Base-by-base conservation (phyloP, 2,329 filamentous ascomycete species). In the Cercospora berteroae region DNA sequence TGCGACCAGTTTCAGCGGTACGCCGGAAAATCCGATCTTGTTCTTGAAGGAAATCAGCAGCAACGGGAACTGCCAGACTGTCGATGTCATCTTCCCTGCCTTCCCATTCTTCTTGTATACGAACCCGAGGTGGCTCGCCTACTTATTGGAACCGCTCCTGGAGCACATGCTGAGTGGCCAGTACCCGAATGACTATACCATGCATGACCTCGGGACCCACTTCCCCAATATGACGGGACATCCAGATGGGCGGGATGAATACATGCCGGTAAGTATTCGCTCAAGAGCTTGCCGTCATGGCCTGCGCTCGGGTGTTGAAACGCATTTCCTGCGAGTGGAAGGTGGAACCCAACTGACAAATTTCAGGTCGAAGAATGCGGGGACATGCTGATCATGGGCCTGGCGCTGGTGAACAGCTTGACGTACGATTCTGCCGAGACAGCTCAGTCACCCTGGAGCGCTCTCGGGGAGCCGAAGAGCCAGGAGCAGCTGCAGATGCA, bases 41-140 rank as follows among this genome's bases (percentile, higher is more conserved):
- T 95, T 95, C 79, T 80, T 94, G 68, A 95, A 95, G 76, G 92
- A 95, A 77, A 94, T 95, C 65, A 74, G 70, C 1, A 93, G 90
- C 2, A 91, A 94, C 73, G 92, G 92, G 4, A 94, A 96, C 74
- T 89, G 89, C 78, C 92, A 95, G 76, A 95, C 92, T 0, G 90
- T 95, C 10, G 91, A 94, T 80, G 61, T 96, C 65, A 94, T 96
- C 73, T 95, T 93, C 81, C 92, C 92, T 0, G 86, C 91, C 0
- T 94, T 93, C 79, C 91, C 92, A 0, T 95, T 94, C 83, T 94
- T 94, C 82, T 78, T 94, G 20, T 95, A 94, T 76, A 93, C 91
- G 18, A 93, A 94, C 72, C 92, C 92, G 2, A 84, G 87, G 67
- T 94, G 91, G 91, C 81, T 94, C 65, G 90, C 88, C 1, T 94